Conservation (phyloP, 2,329 filamentous ascomycete species). For the Lachnellula arida region DNA sequence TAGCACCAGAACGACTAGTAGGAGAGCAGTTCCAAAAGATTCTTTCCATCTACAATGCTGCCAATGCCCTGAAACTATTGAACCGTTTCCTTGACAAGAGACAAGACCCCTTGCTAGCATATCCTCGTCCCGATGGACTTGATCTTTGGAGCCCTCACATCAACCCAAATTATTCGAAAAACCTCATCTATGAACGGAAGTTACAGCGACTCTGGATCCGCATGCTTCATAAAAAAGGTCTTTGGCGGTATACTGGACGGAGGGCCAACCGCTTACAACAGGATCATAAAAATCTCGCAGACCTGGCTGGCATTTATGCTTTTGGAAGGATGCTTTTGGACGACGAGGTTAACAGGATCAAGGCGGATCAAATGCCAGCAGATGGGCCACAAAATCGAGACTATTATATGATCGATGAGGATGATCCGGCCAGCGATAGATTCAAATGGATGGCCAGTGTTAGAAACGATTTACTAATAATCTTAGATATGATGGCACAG, state of each 20-base stretch:
- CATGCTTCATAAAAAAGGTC: slow-evolving; percentile 3
- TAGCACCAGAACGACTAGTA: not conserved
- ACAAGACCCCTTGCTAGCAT: not conserved
- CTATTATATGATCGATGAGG: not conserved
- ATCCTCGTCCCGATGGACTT: not conserved
- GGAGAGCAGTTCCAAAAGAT: not conserved
- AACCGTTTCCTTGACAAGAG: slow-evolving; percentile 3
- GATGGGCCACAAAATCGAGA: not conserved
- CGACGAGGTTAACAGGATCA: not conserved
- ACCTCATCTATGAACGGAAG: not conserved
- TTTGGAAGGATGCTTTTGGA: not conserved
- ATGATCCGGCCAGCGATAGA: not conserved
- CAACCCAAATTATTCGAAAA: not conserved
- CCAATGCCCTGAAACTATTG: slow-evolving; percentile 2
- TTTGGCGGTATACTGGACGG: too few species aligned
- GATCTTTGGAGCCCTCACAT: not conserved
- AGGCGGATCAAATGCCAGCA: not conserved
- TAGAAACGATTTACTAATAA: too few species aligned
- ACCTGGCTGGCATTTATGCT: not conserved
- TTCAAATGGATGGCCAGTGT: not conserved
- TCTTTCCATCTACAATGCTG: not conserved
- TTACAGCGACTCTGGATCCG: slow-evolving; percentile 2
- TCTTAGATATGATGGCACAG: not conserved
- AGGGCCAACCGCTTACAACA: too few species aligned
- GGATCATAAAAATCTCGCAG: too few species aligned